Evolutionary conservation across 495 filamentous ascomycete species (phyloP), one percentile per base, ranked within the genome.

Genomic region (Articulospora tetracladia): DNA sequence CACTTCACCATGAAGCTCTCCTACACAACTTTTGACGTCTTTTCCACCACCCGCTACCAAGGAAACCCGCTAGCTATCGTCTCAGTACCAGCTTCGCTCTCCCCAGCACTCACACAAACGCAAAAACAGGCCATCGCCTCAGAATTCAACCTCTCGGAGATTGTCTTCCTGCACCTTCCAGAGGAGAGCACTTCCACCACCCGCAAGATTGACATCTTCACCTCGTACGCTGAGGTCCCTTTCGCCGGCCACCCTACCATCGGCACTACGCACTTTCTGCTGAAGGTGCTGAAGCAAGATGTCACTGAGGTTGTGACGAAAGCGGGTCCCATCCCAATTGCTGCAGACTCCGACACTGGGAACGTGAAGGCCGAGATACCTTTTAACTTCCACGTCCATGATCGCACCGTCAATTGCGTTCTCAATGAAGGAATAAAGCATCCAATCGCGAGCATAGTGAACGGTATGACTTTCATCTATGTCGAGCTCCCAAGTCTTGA

Each of bases 121-220:
- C 73, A 77, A 56, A 90, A 89, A 66, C 87, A 86, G 69, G 71
- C 62, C 41, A 86, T 95, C 39, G 84, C 90, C 1, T 63, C 69
- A 19, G 91, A 96, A 72, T 93, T 93, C 84, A 93, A 93, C 63
- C 78, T 91, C 61, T 91, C 88, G 1, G 91, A 95, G 68, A 93
- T 86, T 0, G 86, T 92, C 52, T 96, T 93, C 73, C 72, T 95
- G 13, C 83, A 92, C 69, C 27, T 49, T 74, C 78, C 10, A 55
- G 65, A 17, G 39, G 62, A 30, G 62, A 66, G 30, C 24, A 48
- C 20, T 1, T 6, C 13, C 0, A 15, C 17, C 2, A 58, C 68
- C 32, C 74, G 77, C 47, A 61, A 74, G 3, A 83, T 92, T 63
- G 85, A 90, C 71, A 93, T 92, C 73, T 92, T 91, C 77, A 86